Evolutionary conservation across 2,329 filamentous ascomycete genomes (phyloP).

Genomic region (Daldinia sp.): DNA sequence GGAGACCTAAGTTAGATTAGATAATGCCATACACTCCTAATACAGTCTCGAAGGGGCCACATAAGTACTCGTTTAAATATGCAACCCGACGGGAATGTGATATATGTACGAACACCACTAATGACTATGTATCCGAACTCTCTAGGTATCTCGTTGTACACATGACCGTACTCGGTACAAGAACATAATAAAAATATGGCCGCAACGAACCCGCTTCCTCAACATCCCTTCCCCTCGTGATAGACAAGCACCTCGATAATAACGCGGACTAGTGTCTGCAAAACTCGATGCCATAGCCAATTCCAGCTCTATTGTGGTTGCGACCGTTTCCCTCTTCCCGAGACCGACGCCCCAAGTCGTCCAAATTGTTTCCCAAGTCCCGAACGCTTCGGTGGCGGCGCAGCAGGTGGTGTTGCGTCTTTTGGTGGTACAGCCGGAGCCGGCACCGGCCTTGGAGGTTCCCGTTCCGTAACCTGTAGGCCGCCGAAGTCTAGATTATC

Average conservation of each 20-base stretch:
- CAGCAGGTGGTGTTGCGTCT: slow-evolving; percentile 55
- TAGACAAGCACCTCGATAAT: background rate
- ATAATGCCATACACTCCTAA: background rate
- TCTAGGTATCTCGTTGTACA: slow-evolving; percentile 26
- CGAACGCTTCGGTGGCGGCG: slow-evolving; percentile 64
- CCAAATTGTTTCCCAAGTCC: slow-evolving; percentile 75
- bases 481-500: slow-evolving; percentile 56
- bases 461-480: slow-evolving; percentile 54
- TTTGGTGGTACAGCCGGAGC: slow-evolving; percentile 58
- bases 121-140: slow-evolving; percentile 28
- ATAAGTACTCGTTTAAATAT: background rate
- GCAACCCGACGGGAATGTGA: background rate
- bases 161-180: slow-evolving; percentile 23
- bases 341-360: slow-evolving; percentile 74
- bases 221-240: background rate
- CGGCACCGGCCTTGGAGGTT: slow-evolving; percentile 46
- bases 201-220: slow-evolving; percentile 5
- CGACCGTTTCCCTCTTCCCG: slow-evolving; percentile 67
- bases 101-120: slow-evolving; percentile 15
- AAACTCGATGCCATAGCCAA: background rate
- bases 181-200: slow-evolving; percentile 13
- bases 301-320: slow-evolving; percentile 42
- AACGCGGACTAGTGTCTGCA: background rate
- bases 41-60: background rate
- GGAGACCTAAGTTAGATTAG: slow-evolving; percentile 37